Evolutionary conservation across 495 filamentous ascomycete species (phyloP).

Genomic region (Podospora pseudocomata): DNA sequence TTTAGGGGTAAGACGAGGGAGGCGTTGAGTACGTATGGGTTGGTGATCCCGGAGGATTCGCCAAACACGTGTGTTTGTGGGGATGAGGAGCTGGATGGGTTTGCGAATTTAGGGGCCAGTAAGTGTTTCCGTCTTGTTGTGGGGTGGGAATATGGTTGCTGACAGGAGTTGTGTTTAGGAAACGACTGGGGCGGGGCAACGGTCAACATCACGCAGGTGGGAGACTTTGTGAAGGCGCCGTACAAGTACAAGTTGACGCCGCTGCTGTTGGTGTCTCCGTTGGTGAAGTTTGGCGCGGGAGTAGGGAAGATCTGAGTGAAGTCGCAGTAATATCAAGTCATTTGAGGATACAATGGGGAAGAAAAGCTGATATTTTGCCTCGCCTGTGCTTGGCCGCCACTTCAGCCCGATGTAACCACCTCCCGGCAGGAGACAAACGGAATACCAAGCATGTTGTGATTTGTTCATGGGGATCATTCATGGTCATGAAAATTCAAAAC

Average conservation of each 20-base stretch:
- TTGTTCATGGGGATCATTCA: no score
- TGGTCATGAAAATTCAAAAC: no score
- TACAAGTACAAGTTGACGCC: slow-evolving; percentile 40
- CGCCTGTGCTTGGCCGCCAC: no score
- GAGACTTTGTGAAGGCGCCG: slow-evolving; percentile 39
- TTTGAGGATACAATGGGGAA: no score
- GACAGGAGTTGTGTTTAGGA: slow-evolving; percentile 19
- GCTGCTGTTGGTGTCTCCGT: slow-evolving; percentile 29
- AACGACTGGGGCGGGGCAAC: slow-evolving; percentile 40
- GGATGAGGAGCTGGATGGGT: slow-evolving; percentile 28
- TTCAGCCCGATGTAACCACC: no score
- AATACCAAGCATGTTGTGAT: no score
- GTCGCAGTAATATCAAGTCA: no score
- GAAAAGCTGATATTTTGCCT: no score
- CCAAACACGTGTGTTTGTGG: slow-evolving; percentile 28
- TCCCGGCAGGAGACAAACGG: no score
- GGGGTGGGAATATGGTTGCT: slow-evolving; percentile 8
- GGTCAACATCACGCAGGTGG: slow-evolving; percentile 43
- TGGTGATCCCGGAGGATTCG: slow-evolving; percentile 45
- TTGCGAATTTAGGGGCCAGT: slow-evolving; percentile 40
- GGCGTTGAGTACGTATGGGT: slow-evolving; percentile 44
- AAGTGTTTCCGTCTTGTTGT: slow-evolving; percentile 19
- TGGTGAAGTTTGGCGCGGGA: slow-evolving; percentile 38
- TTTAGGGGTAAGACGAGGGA: slow-evolving; percentile 42
- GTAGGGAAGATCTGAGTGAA: slow-evolving; percentile 21